Base-by-base conservation (phyloP, 345 rosid species). In the Syzygium aqueum region DNA sequence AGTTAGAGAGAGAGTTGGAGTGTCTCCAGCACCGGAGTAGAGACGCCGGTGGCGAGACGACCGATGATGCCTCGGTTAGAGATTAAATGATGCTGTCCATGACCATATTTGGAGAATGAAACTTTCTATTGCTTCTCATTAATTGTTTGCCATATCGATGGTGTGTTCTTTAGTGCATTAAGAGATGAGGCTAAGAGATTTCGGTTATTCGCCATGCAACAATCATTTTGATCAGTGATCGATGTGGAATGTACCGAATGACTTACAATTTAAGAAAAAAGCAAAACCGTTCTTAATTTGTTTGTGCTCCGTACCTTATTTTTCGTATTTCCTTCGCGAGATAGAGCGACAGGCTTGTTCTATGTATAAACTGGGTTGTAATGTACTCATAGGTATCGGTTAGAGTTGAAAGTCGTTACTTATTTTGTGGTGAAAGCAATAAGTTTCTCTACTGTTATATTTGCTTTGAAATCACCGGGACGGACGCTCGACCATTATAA, bases 1-100 rank as follows among this genome's bases (percentile, higher is more conserved):
- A 89, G 87, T 85, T 94, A 57, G 92, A 93, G 89, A 89, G 90
- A 92, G 94, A 94, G 82, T 7, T 90, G 88, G 92, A 90, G 61
- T 78, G 89, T 84, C 92, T 91, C 56, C 91, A 88, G 90, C 88
- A 50, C 57, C 86, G 86, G 77, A 53, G 86, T 88, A 84, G 91
- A 63, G 95, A 94, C 25, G 4, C 25, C 12, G 90, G 94, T 14
- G 87, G 49, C 49, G 49, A 73, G 65, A 85, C 14, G n/a, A 19
- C 52, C 10, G 49, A 37, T 19, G 80, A 73, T 4, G 2, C 49
- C 1, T 25, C 80, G 7, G 80, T 73, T 73, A 73, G 49, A 73
- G 80, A 73, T 37, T 73, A 73, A 33, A 73, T 19, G 80, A 73
- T 73, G 80, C 49, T 17, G 25, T 37, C 46, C 80, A 19, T 37